Evolutionary conservation across 345 rosid species (phyloP), one percentile per base, ranked within the genome.

Genomic region (Clarkia xantiana): DNA sequence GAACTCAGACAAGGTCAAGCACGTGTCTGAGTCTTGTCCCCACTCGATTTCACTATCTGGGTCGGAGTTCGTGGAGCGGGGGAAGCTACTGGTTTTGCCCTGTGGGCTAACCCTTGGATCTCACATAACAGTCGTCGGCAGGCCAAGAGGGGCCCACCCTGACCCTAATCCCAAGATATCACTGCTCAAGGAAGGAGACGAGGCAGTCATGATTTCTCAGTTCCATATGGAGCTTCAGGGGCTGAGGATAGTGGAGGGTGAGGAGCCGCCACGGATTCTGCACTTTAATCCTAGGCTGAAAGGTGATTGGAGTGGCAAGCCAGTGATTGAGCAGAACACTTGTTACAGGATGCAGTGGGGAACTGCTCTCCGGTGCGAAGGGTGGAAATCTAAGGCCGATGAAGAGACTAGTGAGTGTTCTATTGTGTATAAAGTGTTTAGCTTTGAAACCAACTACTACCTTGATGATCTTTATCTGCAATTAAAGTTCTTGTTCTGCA

Each of bases 301-400:
- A 22, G 97, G 97, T 25, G 97, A 89, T 66, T 89, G 95, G 87
- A 86, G 94, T 43, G 62, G 61, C 11, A 74, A 67, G 62, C 90
- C 97, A 3, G 91, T 86, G 51, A 89, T 89, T 64, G 97, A 89
- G 65, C 94, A 73, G 84, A 89, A 89, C 65, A 89, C 91, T 62
- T 89, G 97, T 46, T 89, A 82, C 50, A 69, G 95, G 51, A 82
- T 82, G 95, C 97, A 89, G 45, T 89, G 97, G 97, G 95, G 97
- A 4, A 48, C 77, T 16, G 78, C 90, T 2, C 60, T 73, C 71
- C 75, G 97, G 11, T 89, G 97, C 40, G 90, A 80, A 62, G 94
- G 97, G n/a, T 79, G 87, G 90, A 71, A 65, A 47, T 89, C 95
- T 13, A 75, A 62, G 69, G 69, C 77, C 47, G 83, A 80, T 13